Conservation (phyloP, 2,329 filamentous ascomycete species). For the Penicillium sp. region DNA sequence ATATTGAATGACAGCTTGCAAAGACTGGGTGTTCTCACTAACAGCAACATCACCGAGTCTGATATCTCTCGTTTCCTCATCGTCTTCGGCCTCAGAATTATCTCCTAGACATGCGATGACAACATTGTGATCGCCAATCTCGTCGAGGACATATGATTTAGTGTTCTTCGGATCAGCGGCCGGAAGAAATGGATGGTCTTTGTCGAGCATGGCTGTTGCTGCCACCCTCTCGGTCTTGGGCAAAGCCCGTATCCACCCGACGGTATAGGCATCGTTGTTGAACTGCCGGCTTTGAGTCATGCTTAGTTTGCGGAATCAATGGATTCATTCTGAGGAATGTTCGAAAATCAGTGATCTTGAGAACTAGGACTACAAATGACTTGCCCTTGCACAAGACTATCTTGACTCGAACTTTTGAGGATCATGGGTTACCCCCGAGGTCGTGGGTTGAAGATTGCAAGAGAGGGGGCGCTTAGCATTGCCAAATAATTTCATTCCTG, state of each 20-base stretch:
- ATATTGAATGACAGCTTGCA: not conserved
- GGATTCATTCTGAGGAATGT: not conserved
- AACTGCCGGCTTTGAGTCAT: not conserved
- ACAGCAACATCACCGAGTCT: not conserved
- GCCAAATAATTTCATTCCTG: not conserved
- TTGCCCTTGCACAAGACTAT: not conserved
- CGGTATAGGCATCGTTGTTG: not conserved
- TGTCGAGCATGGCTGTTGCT: not conserved
- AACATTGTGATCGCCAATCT: not conserved
- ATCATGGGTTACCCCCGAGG: not conserved
- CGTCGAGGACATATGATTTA: not conserved
- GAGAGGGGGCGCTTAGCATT: not conserved
- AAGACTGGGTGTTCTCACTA: not conserved
- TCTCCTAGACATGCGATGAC: not conserved
- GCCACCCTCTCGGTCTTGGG: not conserved
- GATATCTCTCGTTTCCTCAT: not conserved
- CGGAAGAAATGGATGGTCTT: not conserved
- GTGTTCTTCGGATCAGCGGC: not conserved
- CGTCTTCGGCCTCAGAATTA: not conserved
- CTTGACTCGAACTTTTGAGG: not conserved
- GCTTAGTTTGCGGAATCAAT: not conserved
- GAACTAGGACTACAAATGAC: not conserved
- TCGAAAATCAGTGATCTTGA: too few species aligned
- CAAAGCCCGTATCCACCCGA: slow-evolving; percentile 2
- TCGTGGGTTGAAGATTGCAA: not conserved